These are phyloP conservation scores for Sphaerosporella brunnea DNA, from an alignment of 495 filamentous ascomycete species.

Conservation along the genomic window DNA sequence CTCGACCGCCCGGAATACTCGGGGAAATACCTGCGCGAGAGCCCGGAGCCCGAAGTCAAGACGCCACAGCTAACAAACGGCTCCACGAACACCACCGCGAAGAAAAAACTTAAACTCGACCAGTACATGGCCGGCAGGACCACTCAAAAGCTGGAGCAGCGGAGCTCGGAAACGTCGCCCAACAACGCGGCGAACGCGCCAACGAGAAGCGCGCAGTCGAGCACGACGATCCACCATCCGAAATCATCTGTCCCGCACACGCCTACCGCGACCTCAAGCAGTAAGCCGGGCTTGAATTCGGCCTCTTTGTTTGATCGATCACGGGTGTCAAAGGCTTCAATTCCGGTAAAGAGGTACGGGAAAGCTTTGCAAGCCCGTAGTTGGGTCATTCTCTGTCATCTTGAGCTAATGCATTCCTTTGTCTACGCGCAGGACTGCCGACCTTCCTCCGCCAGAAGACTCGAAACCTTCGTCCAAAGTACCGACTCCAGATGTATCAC, in stretches of 20 bases:
- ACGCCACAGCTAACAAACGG: conserved; percentile 11
- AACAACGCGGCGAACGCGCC: conserved; percentile 5
- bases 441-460: neutral
- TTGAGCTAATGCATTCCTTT: conserved; percentile 2
- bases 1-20: conserved; percentile 21
- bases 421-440: conserved; percentile 1
- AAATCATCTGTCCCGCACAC: neutral
- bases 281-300: neutral
- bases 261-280: conserved; percentile 1
- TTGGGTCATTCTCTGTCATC: no score
- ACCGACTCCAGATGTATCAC: neutral
- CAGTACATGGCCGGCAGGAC: conserved; percentile 18
- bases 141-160: neutral
- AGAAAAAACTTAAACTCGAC: conserved; percentile 23
- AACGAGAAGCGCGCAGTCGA: neutral
- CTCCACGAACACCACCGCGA: conserved; percentile 13
- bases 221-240: neutral
- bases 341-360: conserved; percentile 3
- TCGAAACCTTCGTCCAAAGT: neutral
- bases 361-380: neutral
- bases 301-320: neutral
- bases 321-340: conserved; percentile 1
- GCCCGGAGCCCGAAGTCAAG: conserved; percentile 16
- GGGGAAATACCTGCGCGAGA: conserved; percentile 24
- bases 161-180: conserved; percentile 4